A percentile compares a stretch with the other conserved stretches of the same genome.
Conservation (phyloP, 257 asterid species). For the Solanum sparsipilum region DNA sequence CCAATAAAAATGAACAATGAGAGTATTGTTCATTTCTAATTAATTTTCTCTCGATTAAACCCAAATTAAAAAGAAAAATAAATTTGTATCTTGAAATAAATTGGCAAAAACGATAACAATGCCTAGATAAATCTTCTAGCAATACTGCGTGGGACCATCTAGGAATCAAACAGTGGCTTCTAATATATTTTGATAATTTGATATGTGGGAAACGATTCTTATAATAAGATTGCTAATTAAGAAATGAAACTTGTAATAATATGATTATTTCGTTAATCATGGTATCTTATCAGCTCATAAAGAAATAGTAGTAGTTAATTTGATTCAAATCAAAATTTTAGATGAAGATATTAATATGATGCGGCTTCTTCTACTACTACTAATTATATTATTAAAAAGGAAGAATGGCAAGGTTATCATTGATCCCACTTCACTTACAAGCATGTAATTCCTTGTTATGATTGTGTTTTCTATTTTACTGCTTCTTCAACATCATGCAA, state of each 20-base stretch:
- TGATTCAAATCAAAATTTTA: neutral
- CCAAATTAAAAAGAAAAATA: neutral
- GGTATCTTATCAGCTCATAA: neutral
- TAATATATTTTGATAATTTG: neutral
- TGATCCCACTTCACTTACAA: slow-evolving; percentile 31
- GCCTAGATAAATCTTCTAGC: neutral
- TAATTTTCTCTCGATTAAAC: neutral
- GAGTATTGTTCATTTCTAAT: neutral
- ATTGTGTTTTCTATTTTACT: slow-evolving; percentile 25
- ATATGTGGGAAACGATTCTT: neutral
- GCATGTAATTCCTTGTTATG: slow-evolving; percentile 22
- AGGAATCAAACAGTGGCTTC: neutral
- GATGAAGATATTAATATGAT: neutral
- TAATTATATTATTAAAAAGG: neutral
- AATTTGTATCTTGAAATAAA: neutral
- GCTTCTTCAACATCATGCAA: neutral
- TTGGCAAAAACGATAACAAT: neutral
- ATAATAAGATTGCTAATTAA: neutral
- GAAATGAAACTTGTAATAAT: neutral
- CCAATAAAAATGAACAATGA: neutral
- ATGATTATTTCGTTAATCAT: neutral
- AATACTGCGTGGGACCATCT: neutral
- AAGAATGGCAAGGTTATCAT: slow-evolving; percentile 19
- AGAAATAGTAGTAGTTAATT: neutral
- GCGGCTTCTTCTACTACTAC: neutral